Conservation (phyloP, 169 alveolate species). For the Cryptosporidium muris region DNA sequence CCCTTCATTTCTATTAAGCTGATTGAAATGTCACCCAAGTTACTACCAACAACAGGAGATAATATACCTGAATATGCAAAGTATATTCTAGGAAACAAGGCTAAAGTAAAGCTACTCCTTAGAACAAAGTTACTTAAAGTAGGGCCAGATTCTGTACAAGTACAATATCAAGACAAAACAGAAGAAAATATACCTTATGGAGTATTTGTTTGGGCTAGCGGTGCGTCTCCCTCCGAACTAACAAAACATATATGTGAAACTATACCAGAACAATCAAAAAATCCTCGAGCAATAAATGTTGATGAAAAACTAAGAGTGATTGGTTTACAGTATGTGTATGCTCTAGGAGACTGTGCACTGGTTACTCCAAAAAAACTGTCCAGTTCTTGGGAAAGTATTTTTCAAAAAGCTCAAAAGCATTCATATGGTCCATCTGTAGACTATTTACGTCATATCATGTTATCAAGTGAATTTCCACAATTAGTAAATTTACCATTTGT, state of each 20-base stretch:
- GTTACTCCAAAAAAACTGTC: conserved; percentile 64
- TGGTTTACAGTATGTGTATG: conserved; percentile 71
- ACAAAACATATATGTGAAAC: conserved; percentile 66
- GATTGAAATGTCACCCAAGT: conserved; percentile 71
- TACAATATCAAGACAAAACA: neutral
- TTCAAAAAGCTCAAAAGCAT: conserved; percentile 39
- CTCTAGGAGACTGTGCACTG: conserved; percentile 76
- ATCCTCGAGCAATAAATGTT: conserved; percentile 44
- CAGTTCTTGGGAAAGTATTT: conserved; percentile 57
- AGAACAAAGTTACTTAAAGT: conserved; percentile 64
- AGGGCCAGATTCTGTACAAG: conserved; percentile 2
- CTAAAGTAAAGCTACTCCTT: conserved; percentile 70
- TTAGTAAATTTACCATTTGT: conserved; percentile 26
- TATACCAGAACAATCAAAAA: conserved; percentile 51
- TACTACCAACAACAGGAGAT: conserved; percentile 70
- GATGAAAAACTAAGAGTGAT: conserved; percentile 64
- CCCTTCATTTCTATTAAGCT: conserved; percentile 39
- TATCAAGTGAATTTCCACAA: conserved; percentile 32
- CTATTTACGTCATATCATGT: neutral
- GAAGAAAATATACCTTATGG: conserved; percentile 72
- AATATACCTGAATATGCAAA: conserved; percentile 63
- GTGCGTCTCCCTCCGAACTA: conserved; percentile 75
- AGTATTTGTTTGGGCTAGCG: conserved; percentile 78
- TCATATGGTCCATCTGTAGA: conserved; percentile 26
- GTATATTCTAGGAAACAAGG: conserved; percentile 23